Conservation (phyloP, 23 red algal genomes). For the Gracilariopsis chorda region DNA sequence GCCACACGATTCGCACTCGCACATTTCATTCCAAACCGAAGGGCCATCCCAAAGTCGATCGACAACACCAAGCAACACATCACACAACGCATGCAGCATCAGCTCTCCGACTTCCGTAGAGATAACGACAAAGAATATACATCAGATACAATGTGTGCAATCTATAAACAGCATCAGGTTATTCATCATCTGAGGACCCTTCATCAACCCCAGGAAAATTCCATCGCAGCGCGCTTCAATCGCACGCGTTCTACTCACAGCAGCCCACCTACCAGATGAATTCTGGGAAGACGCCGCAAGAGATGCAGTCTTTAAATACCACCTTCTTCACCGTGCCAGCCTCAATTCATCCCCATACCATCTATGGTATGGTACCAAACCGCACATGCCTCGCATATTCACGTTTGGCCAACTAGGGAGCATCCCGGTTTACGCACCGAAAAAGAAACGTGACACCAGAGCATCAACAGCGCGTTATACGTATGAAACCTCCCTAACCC, state of each 20-base stretch:
- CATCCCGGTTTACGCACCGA: not conserved
- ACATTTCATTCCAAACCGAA: not conserved
- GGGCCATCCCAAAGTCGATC: not conserved
- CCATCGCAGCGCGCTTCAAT: slow-evolving; percentile 11
- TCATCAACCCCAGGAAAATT: slow-evolving; percentile 11
- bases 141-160: not conserved
- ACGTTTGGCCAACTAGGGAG: not conserved
- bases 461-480: no score
- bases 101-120: not conserved
- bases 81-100: not conserved
- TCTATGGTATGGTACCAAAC: not conserved
- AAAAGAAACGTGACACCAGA: no score
- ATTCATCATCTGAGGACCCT: not conserved
- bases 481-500: no score
- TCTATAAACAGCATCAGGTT: not conserved
- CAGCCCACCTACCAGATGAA: not conserved
- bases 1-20: not conserved
- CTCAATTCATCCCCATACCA: not conserved
- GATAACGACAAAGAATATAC: slow-evolving; percentile 11
- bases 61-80: not conserved
- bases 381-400: not conserved
- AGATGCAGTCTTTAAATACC: no score
- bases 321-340: not conserved
- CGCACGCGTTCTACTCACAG: not conserved
- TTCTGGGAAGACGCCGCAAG: slow-evolving; percentile 2